These are phyloP conservation scores for Castanopsis chinensis DNA, from an alignment of 306 rosid species.

Conservation along the genomic window DNA sequence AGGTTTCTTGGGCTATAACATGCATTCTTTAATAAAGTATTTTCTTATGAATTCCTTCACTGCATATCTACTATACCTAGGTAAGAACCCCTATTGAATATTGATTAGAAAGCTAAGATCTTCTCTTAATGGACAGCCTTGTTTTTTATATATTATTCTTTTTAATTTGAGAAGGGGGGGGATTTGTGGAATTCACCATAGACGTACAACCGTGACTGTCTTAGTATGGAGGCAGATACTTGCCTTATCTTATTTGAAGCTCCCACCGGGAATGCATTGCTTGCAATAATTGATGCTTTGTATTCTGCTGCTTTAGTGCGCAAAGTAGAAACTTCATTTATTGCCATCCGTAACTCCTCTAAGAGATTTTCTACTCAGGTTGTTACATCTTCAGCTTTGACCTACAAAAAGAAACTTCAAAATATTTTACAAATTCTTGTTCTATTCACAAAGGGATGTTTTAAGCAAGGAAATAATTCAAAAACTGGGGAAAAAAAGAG, in stretches of 20 bases:
- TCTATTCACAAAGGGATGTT: constrained; percentile 6
- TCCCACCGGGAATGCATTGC: constrained; percentile 64
- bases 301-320: constrained; percentile 74
- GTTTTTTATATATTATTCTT: too few species aligned
- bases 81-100: not conserved
- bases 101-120: not conserved
- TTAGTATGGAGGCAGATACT: constrained; percentile 15
- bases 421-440: not conserved
- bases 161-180: not conserved
- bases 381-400: constrained; percentile 87
- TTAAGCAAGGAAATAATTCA: not conserved
- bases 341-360: constrained; percentile 68
- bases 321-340: constrained; percentile 69
- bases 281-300: constrained; percentile 72
- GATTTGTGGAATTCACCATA: not conserved
- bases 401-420: constrained; percentile 47
- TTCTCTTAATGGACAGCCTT: not conserved
- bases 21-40: not conserved
- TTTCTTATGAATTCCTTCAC: not conserved
- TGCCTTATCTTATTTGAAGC: constrained; percentile 69
- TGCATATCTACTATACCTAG: not conserved
- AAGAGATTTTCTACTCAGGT: constrained; percentile 72
- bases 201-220: not conserved
- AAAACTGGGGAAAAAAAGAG: not conserved
- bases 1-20: not conserved